Percentiles rank a stretch among this genome's conserved stretches.
phyloP scores from a whole-genome alignment of 2,329 filamentous ascomycete genomes.

The Fusarium pseudonygamai region DNA sequence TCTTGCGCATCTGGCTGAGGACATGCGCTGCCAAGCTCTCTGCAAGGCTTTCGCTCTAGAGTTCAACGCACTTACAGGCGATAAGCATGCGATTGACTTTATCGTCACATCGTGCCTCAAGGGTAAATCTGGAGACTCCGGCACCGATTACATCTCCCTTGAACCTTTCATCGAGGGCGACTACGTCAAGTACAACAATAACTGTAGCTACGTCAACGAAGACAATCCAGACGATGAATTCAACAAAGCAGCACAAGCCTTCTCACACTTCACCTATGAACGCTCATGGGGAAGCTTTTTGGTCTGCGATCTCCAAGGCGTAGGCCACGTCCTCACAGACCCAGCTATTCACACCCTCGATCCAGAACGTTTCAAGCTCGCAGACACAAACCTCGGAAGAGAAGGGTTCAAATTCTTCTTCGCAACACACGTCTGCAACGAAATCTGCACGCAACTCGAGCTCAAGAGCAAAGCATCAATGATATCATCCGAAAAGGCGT shows the following conservation, averaged over 20 bases:
- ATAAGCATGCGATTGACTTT: conserved; percentile 43
- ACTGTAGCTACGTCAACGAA: conserved; percentile 46
- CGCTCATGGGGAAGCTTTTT: conserved; percentile 50
- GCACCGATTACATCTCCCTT: conserved; percentile 43
- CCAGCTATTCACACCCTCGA: conserved; percentile 51
- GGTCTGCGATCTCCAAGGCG: conserved; percentile 51
- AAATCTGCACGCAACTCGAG: conserved; percentile 43
- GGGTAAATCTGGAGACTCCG: conserved; percentile 7
- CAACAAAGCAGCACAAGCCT: conserved; percentile 50
- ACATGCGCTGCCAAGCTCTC: conserved; percentile 52
- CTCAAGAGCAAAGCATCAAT: conserved; percentile 41
- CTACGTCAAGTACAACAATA: conserved; percentile 54
- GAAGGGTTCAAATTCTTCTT: conserved; percentile 54
- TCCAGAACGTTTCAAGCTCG: conserved; percentile 45
- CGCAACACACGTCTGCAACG: conserved; percentile 47
- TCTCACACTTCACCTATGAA: conserved; percentile 55
- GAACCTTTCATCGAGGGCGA: conserved; percentile 50
- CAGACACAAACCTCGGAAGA: conserved; percentile 46
- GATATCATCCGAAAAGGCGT: conserved; percentile 29
- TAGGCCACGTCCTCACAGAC: conserved; percentile 49
- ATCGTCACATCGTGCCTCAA: conserved; percentile 47
- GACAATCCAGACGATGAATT: conserved; percentile 31
- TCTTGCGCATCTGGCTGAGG: conserved; percentile 48
- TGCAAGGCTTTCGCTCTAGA: conserved; percentile 54
- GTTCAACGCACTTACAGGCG: conserved; percentile 47